A percentile compares a stretch with the other conserved stretches of the same genome.
These are phyloP conservation scores for Torulaspora maleeae DNA, from an alignment of 805 yeast genomes.

Conservation along the genomic window DNA sequence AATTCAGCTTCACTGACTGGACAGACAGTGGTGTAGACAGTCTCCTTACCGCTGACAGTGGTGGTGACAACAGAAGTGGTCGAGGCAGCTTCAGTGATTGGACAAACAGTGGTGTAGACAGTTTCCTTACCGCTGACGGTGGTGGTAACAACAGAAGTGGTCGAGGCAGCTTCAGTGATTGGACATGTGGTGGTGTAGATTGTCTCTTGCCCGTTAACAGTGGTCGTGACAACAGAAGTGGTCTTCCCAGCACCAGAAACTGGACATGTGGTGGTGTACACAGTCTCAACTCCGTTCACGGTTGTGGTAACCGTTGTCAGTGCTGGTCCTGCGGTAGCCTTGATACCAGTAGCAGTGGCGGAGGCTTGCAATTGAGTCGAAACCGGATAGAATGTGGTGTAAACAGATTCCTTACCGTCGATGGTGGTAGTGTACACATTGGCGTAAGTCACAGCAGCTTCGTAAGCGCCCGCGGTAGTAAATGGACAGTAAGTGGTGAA, in stretches of 20 bases:
- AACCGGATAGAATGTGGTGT: constrained; percentile 11
- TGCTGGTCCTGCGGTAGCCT: constrained; percentile 8
- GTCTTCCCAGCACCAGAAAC: neutral
- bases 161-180: constrained; percentile 2
- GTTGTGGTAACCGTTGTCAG: constrained; percentile 14
- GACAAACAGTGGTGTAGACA: constrained; percentile 17
- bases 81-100: constrained; percentile 8
- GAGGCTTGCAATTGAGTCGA: constrained; percentile 12
- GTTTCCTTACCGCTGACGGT: constrained; percentile 13
- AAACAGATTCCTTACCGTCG: constrained; percentile 11
- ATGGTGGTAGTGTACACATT: constrained; percentile 10
- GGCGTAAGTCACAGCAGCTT: constrained; percentile 7
- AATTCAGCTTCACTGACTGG: constrained; percentile 7
- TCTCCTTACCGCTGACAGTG: constrained; percentile 5
- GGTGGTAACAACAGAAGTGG: constrained; percentile 10
- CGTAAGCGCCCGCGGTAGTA: constrained; percentile 4
- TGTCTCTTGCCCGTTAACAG: constrained; percentile 4
- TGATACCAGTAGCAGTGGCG: constrained; percentile 14
- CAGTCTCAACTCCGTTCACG: constrained; percentile 5
- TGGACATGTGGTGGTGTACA: constrained; percentile 20
- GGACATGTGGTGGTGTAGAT: constrained; percentile 17
- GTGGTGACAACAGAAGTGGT: constrained; percentile 12
- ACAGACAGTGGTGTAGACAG: constrained; percentile 15
- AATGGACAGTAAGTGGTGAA: constrained; percentile 19
- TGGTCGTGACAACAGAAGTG: constrained; percentile 9